phyloP scores from a whole-genome alignment of 2,329 filamentous ascomycete species.

The Hymenoscyphus linearis region DNA sequence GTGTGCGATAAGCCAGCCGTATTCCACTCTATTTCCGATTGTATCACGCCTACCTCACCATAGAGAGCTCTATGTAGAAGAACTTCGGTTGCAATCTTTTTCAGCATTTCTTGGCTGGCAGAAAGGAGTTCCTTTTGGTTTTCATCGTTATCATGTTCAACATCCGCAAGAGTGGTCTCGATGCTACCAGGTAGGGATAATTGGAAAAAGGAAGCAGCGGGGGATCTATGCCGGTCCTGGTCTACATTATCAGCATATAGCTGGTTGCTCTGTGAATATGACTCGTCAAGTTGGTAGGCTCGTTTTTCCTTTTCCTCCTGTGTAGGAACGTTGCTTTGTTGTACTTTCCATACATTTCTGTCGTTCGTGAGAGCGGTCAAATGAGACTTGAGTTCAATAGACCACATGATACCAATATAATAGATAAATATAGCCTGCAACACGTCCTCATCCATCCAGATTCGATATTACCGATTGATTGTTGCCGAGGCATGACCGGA shows the following conservation, averaged over 20 bases:
- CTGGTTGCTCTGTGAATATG: not conserved
- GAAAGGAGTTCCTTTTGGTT: constrained; percentile 37
- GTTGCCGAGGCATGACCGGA: constrained; percentile 44
- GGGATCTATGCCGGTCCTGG: constrained; percentile 29
- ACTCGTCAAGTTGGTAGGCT: not conserved
- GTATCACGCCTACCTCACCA: constrained; percentile 46
- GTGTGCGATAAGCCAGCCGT: constrained; percentile 51
- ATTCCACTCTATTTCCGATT: constrained; percentile 51
- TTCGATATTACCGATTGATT: constrained; percentile 53
- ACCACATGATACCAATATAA: constrained; percentile 45
- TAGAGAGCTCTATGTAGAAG: constrained; percentile 42
- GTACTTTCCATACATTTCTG: constrained; percentile 6
- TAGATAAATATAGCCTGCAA: constrained; percentile 48
- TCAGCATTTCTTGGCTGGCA: constrained; percentile 50
- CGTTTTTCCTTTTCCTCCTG: constrained; percentile 5
- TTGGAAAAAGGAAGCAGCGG: constrained; percentile 46
- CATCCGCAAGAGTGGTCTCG: constrained; percentile 35
- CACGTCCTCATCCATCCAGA: constrained; percentile 53
- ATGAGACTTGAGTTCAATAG: constrained; percentile 37
- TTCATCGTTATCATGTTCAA: constrained; percentile 36
- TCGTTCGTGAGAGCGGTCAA: constrained; percentile 25
- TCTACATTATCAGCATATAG: not conserved
- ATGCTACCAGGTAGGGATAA: constrained; percentile 47
- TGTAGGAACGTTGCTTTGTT: constrained; percentile 4
- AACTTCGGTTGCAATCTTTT: constrained; percentile 49